Base-by-base conservation (phyloP, 352 stramenopile species). In the Pilasporangium apinafurcum region DNA sequence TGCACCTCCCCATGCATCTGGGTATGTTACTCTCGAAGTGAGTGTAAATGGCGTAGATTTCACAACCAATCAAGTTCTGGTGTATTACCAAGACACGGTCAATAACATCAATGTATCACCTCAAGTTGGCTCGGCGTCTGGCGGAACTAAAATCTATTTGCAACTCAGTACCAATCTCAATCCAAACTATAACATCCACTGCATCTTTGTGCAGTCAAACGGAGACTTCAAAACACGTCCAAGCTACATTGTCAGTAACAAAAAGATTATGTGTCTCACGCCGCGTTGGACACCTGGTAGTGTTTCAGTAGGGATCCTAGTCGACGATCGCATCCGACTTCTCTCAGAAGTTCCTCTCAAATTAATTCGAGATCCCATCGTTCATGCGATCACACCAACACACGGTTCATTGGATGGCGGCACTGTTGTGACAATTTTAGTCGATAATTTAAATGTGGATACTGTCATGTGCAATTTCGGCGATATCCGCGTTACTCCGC, bases 21-120 rank as follows among this genome's bases (percentile, higher is more conserved):
- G 65, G 0, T 79, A 65, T 20, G 48, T 60, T 3, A 28, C 35
- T 8, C 32, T 83, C 2, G 59, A 76, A 37, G 24, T 84, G 8
- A 64, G 65, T 17, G 32, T 79, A 25, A 83, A 83, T 36, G 62
- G 59, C 4, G 47, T 75, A 12, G 70, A 83, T 22, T 81, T 67
- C 21, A 81, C 59, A 4, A 37, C 26, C 4, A 52, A 53, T 18
- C 30, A 39, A 4, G 42, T 47, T 7, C 37, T 48, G 3, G 2
- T 83, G 5, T 61, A 69, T 17, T 79, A 69, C 35, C 58, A 54
- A 36, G 65, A 64, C 14, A 59, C 47, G 14, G 25, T 70, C 13
- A 49, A 52, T 1, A 33, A 66, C 1, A 10, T 62, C 5, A 28
- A 24, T 16, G 35, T 75, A 8, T 53, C 28, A 8, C 70, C 70